Evolutionary conservation across 257 asterid species (phyloP).

Genomic region (Lantana camara): DNA sequence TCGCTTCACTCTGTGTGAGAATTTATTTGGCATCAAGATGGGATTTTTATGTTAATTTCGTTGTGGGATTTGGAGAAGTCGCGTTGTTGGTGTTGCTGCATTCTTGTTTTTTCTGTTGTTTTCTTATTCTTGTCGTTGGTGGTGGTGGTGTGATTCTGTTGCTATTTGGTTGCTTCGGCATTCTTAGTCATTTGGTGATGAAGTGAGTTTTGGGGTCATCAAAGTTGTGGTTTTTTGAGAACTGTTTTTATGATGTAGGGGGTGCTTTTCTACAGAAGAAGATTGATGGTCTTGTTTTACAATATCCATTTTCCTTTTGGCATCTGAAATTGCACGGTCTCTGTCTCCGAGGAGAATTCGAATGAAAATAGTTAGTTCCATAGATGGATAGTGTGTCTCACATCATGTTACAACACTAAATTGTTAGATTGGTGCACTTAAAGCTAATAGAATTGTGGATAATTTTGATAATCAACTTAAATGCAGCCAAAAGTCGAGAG

Average conservation of each 20-base stretch:
- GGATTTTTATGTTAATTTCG: neutral
- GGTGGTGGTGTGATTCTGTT: neutral
- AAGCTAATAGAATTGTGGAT: slow-evolving; percentile 23
- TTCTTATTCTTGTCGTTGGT: too few species aligned
- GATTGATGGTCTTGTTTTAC: neutral
- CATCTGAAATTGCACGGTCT: slow-evolving; percentile 9
- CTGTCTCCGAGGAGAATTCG: slow-evolving; percentile 14
- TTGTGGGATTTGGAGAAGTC: slow-evolving; percentile 19
- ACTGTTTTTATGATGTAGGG: slow-evolving; percentile 6
- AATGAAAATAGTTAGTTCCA: slow-evolving; percentile 7
- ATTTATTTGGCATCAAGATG: neutral
- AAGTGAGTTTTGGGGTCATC: neutral
- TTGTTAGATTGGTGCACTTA: slow-evolving; percentile 1
- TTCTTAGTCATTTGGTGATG: slow-evolving; percentile 2
- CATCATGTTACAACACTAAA: too few species aligned
- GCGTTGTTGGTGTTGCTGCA: slow-evolving; percentile 28
- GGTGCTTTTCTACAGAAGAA: too few species aligned
- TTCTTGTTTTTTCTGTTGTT: neutral
- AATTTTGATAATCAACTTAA: slow-evolving; percentile 27
- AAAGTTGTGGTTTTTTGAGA: neutral
- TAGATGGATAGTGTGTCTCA: too few species aligned
- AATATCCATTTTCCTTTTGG: slow-evolving; percentile 11
- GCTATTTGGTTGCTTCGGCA: slow-evolving; percentile 9
- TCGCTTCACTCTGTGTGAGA: slow-evolving; percentile 1
- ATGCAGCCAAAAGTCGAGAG: slow-evolving; percentile 84